Conservation (phyloP, 768 basidiomycete genomes). For the Rhodotorula graminis region DNA sequence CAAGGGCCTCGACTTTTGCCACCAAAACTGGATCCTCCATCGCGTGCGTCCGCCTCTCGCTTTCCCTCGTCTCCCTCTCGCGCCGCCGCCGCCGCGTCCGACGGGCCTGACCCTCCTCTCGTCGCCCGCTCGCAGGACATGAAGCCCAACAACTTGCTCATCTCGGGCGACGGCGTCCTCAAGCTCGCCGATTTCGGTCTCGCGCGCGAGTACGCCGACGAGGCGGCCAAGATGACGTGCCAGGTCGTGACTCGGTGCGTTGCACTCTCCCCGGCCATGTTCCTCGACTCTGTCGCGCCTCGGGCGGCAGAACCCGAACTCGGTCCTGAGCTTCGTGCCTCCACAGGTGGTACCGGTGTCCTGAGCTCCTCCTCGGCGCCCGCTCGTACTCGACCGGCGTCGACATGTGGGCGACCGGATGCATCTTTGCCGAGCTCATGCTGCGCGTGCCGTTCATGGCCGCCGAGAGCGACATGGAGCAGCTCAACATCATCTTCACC, state of each 20-base stretch:
- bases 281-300: too few relatives aligned
- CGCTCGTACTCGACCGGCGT: conserved; percentile 86
- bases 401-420: conserved; percentile 96
- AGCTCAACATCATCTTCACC: conserved; percentile 86
- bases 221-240: conserved; percentile 92
- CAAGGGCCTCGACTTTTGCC: conserved; percentile 96
- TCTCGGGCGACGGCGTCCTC: conserved; percentile 80
- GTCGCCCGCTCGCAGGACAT: conserved; percentile 62
- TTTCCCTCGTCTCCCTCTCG: neutral
- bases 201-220: conserved; percentile 91
- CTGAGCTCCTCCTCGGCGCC: conserved; percentile 86
- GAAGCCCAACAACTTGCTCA: conserved; percentile 96
- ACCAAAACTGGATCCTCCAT: conserved; percentile 87
- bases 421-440: conserved; percentile 97
- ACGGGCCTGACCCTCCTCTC: neutral
- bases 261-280: neutral
- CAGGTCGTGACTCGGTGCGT: conserved; percentile 92
- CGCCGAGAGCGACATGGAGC: conserved; percentile 94
- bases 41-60: conserved; percentile 59
- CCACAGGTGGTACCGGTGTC: conserved; percentile 91
- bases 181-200: conserved; percentile 99
- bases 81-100: too few relatives aligned
- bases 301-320: too few relatives aligned
- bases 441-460: conserved; percentile 90
- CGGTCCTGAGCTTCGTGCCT: neutral